Evolutionary conservation across 805 yeast genomes (phyloP).

Genomic region (Torulaspora microellipsoides): DNA sequence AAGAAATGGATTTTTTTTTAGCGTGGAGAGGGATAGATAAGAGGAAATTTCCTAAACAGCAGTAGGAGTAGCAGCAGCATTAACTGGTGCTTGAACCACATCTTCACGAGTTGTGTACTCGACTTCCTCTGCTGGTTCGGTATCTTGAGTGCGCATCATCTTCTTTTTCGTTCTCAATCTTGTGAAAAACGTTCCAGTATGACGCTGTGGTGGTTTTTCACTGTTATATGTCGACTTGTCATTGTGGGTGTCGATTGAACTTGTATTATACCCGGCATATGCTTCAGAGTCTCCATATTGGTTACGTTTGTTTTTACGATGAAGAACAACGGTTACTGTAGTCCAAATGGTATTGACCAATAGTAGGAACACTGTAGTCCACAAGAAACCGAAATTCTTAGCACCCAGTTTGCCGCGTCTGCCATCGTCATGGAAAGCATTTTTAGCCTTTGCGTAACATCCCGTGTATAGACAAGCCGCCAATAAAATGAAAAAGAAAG

Average conservation of each 20-base stretch:
- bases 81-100: conserved; percentile 1
- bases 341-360: conserved; percentile 22
- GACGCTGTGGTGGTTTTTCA: conserved; percentile 4
- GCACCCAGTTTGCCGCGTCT: conserved; percentile 42
- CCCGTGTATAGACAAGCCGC: conserved; percentile 51
- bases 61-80: neutral
- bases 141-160: conserved; percentile 1
- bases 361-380: conserved; percentile 37
- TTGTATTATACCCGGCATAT: conserved; percentile 7
- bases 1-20: neutral
- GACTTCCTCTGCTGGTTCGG: conserved; percentile 11
- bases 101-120: conserved; percentile 9
- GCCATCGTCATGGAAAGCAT: conserved; percentile 44
- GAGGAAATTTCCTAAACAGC: too few relatives aligned
- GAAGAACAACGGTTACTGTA: conserved; percentile 12
- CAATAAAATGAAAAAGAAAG: conserved; percentile 42
- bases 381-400: conserved; percentile 54
- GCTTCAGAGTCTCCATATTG: conserved; percentile 4
- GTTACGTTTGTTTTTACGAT: conserved; percentile 7
- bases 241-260: conserved; percentile 15
- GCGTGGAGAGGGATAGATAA: neutral
- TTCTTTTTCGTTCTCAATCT: conserved; percentile 12
- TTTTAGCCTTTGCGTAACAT: conserved; percentile 50
- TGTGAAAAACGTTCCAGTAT: conserved; percentile 10
- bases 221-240: conserved; percentile 19